phyloP scores from a whole-genome alignment of 306 rosid genomes.

The Argentina anserina region DNA sequence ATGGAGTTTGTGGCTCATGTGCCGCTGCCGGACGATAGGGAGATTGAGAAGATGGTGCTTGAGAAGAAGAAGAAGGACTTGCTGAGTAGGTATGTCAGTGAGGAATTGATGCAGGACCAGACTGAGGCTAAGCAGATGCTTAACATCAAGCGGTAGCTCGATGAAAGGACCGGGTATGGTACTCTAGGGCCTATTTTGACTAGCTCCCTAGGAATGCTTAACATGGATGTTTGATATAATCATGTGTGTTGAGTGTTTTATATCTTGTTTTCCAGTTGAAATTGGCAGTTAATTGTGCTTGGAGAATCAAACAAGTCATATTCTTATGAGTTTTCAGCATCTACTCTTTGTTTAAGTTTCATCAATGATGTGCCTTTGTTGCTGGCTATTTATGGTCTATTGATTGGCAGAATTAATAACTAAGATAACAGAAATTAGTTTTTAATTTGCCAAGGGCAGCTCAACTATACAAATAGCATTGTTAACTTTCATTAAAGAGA shows the following conservation, averaged over 20 bases:
- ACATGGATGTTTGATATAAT: background rate
- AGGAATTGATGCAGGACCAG: slow-evolving; percentile 73
- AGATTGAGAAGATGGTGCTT: slow-evolving; percentile 89
- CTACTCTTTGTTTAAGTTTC: background rate
- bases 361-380: background rate
- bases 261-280: background rate
- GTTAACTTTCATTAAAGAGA: too few species aligned
- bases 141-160: slow-evolving; percentile 49
- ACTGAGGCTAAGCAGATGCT: slow-evolving; percentile 73
- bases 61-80: slow-evolving; percentile 91
- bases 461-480: too few species aligned
- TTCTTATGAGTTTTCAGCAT: background rate
- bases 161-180: background rate
- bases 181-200: background rate
- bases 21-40: slow-evolving; percentile 81
- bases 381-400: background rate
- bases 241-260: background rate
- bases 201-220: background rate
- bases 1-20: slow-evolving; percentile 84
- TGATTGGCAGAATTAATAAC: background rate
- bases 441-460: too few species aligned
- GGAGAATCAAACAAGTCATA: background rate
- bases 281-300: background rate
- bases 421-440: too few species aligned
- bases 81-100: slow-evolving; percentile 64